phyloP scores from a whole-genome alignment of 768 basidiomycete species.

The Tylopilus intermedius region DNA sequence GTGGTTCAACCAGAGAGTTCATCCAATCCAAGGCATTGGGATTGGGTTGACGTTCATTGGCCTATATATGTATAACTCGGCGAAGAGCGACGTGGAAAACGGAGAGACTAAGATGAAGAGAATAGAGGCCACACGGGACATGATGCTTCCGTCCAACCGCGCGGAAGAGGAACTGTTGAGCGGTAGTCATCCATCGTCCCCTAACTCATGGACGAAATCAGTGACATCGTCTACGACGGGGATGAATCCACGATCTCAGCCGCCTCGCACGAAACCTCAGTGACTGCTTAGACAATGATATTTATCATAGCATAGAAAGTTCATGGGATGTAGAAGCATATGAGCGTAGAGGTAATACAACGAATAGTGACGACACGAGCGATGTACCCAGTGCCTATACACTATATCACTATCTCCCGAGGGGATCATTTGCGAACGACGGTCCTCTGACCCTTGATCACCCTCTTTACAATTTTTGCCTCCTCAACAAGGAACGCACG shows the following conservation, averaged over 20 bases:
- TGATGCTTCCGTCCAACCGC: conserved; percentile 66
- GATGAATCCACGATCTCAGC: conserved; percentile 19
- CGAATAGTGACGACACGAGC: not conserved
- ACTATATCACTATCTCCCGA: not conserved
- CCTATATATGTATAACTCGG: conserved; percentile 92
- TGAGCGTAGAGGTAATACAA: conserved; percentile 8
- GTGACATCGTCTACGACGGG: conserved; percentile 23
- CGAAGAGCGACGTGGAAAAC: conserved; percentile 87
- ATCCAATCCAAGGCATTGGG: conserved; percentile 82
- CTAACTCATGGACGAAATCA: conserved; percentile 1
- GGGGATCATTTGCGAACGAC: conserved; percentile 20
- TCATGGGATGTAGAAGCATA: conserved; percentile 6
- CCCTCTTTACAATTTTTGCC: conserved; percentile 99
- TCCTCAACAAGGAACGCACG: conserved; percentile 99
- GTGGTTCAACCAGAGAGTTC: conserved; percentile 89
- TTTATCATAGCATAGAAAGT: conserved; percentile 19
- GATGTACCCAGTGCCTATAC: no score
- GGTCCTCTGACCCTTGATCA: conserved; percentile 80
- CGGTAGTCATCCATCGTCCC: conserved; percentile 33
- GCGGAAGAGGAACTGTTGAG: conserved; percentile 50
- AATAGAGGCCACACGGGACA: conserved; percentile 64
- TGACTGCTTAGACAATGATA: conserved; percentile 20
- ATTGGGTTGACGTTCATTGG: conserved; percentile 87
- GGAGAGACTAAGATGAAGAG: conserved; percentile 86
- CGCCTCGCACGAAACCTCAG: conserved; percentile 10